phyloP scores from a whole-genome alignment of 164 flowering plant genomes.

The Chloranthus sessilifolius region DNA sequence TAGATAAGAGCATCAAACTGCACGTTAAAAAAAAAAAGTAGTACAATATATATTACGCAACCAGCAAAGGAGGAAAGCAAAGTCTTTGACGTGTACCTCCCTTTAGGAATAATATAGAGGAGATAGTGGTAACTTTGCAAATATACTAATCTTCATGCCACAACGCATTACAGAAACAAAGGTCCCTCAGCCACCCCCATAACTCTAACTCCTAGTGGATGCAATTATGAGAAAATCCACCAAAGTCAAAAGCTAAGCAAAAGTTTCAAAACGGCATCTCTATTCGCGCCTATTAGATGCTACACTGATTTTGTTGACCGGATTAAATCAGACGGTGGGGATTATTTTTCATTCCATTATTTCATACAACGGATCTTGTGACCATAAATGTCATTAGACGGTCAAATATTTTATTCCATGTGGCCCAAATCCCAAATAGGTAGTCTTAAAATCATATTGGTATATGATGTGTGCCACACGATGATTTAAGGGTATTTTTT shows the following conservation, averaged over 20 bases:
- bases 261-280: no score
- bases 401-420: no score
- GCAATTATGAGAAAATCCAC: conserved; percentile 6
- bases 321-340: no score
- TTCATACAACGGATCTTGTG: no score
- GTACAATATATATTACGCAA: background rate
- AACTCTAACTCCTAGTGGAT: conserved; percentile 4
- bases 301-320: no score
- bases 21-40: background rate
- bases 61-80: background rate
- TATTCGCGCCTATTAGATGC: no score
- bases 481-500: no score
- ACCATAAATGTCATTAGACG: no score
- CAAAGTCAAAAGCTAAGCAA: background rate
- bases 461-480: no score
- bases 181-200: conserved; percentile 9
- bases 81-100: background rate
- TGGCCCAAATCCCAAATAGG: no score
- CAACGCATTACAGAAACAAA: conserved; percentile 4
- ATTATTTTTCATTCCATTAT: no score
- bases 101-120: background rate
- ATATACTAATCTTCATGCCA: background rate
- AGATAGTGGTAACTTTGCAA: conserved; percentile 9
- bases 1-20: background rate
- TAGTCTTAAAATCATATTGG: no score